These are phyloP conservation scores for Diaporthe helianthi DNA, from an alignment of 2,329 filamentous ascomycete species.

Conservation along the genomic window DNA sequence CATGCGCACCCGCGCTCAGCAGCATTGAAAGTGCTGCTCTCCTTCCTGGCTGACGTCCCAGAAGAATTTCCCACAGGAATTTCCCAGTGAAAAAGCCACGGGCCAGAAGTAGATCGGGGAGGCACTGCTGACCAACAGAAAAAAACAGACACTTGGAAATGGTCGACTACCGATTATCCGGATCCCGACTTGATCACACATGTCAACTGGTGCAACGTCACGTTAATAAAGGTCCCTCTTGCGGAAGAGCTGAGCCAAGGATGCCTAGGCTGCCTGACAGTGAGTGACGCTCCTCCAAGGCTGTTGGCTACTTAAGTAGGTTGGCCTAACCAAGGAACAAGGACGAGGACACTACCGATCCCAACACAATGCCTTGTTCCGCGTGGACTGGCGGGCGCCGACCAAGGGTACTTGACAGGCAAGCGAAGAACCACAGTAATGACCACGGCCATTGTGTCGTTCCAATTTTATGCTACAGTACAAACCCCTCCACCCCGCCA, in stretches of 20 bases:
- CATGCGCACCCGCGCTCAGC: slow-evolving; percentile 1
- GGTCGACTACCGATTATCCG: background rate
- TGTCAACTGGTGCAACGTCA: too few relatives aligned
- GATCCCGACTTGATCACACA: too few relatives aligned
- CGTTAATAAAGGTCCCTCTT: too few relatives aligned
- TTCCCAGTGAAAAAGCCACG: background rate
- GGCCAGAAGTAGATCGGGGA: background rate
- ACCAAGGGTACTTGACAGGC: background rate
- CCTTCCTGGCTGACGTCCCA: background rate
- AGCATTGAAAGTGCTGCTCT: background rate
- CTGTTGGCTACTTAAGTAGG: too few relatives aligned
- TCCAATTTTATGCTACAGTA: slow-evolving; percentile 26
- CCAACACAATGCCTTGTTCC: background rate
- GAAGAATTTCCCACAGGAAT: too few relatives aligned
- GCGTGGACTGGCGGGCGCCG: background rate
- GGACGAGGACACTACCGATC: too few relatives aligned
- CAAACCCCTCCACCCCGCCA: slow-evolving; percentile 8
- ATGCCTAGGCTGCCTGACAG: background rate
- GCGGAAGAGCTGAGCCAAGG: background rate
- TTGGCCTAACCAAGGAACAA: background rate
- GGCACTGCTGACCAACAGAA: background rate
- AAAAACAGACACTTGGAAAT: background rate
- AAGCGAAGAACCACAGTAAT: background rate
- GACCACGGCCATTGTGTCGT: background rate
- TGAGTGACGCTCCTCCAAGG: background rate